These are phyloP conservation scores for Datisca glomerata DNA, from an alignment of 306 rosid genomes.

Conservation along the genomic window DNA sequence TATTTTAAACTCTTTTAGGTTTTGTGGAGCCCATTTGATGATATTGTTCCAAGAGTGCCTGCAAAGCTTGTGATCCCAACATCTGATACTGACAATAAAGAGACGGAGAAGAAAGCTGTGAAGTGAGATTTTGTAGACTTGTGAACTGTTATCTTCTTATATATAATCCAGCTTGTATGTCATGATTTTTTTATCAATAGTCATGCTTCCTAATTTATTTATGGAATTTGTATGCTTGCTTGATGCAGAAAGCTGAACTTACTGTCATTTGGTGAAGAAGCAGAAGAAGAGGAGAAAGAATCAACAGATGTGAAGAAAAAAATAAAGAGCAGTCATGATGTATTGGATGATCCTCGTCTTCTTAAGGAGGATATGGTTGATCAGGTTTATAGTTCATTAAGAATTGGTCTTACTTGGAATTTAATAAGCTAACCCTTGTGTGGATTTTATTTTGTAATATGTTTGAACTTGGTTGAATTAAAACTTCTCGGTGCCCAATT, in stretches of 20 bases:
- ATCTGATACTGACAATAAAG: conserved; percentile 43
- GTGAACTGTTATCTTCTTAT: not conserved
- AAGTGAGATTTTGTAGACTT: conserved; percentile 36
- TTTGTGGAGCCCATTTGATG: conserved; percentile 89
- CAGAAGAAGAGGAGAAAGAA: conserved; percentile 93
- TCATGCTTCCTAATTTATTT: not conserved
- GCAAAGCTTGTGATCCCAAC: conserved; percentile 23
- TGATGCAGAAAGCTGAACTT: conserved; percentile 63
- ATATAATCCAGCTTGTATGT: not conserved
- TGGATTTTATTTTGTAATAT: no score
- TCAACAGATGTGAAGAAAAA: conserved; percentile 62
- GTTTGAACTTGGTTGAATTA: no score
- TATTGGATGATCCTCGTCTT: conserved; percentile 95
- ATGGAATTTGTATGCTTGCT: conserved; percentile 2
- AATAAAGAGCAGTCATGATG: conserved; percentile 94
- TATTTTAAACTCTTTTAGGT: no score
- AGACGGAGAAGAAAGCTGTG: conserved; percentile 57
- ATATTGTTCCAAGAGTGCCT: conserved; percentile 62
- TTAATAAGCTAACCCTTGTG: no score
- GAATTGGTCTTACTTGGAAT: no score
- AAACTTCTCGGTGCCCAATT: no score
- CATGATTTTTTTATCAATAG: not conserved
- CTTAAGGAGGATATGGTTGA: conserved; percentile 52
- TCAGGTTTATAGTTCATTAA: no score
- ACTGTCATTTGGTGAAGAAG: conserved; percentile 95